Evolutionary conservation across 2,329 filamentous ascomycete species (phyloP).

Genomic region (Pyrenochaeta sp.): DNA sequence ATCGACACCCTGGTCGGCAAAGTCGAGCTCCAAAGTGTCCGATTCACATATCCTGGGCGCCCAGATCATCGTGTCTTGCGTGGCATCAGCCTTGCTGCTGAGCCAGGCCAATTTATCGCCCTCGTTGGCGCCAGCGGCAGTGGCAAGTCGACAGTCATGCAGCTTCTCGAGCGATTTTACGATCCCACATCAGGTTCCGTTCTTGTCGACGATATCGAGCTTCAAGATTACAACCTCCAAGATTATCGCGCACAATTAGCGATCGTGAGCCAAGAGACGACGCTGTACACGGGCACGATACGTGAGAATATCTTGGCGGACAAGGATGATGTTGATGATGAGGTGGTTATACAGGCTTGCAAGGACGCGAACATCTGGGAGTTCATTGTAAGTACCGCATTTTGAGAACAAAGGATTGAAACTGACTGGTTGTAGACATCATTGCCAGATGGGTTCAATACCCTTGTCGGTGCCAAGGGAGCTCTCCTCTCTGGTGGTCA

Average conservation of each 20-base stretch:
- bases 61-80: conserved; percentile 92
- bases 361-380: conserved; percentile 65
- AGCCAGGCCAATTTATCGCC: conserved; percentile 83
- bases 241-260: conserved; percentile 86
- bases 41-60: conserved; percentile 92
- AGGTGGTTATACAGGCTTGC: conserved; percentile 78
- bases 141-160: conserved; percentile 93
- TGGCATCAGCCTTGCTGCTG: conserved; percentile 77
- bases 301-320: conserved; percentile 80
- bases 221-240: conserved; percentile 78
- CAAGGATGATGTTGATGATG: conserved; percentile 72
- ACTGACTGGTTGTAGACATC: conserved; percentile 26
- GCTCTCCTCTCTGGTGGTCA: conserved; percentile 73
- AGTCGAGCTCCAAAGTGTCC: conserved; percentile 90
- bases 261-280: conserved; percentile 95
- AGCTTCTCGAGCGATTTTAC: conserved; percentile 92
- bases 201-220: conserved; percentile 83
- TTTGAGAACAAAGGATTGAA: not conserved
- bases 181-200: conserved; percentile 84
- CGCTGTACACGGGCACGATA: conserved; percentile 91
- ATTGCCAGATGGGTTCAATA: conserved; percentile 76
- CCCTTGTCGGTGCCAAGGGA: conserved; percentile 86
- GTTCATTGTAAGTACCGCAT: conserved; percentile 38
- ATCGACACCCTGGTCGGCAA: conserved; percentile 69
- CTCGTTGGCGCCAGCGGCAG: conserved; percentile 94